Conservation (phyloP, 106 monocot genomes). For the Iris macrosiphon region DNA sequence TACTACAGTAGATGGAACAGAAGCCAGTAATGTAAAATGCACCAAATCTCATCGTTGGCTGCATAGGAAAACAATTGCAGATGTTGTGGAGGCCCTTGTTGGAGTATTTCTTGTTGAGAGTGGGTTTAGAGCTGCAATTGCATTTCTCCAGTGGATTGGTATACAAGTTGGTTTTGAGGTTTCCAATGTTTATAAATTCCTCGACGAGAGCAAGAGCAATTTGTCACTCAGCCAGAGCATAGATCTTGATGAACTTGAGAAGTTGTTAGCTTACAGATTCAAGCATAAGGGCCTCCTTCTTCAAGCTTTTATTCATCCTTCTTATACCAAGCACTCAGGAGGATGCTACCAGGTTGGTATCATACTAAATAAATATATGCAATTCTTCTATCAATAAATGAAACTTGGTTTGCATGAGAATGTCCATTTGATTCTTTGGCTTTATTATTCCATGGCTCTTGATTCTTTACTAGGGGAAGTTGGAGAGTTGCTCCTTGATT, state of each 20-base stretch:
- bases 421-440: not conserved
- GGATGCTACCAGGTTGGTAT: slow-evolving; percentile 93
- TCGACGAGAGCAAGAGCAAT: slow-evolving; percentile 42
- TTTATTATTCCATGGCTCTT: no score
- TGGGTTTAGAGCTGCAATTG: slow-evolving; percentile 77
- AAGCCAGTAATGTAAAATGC: slow-evolving; percentile 30
- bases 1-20: slow-evolving; percentile 10
- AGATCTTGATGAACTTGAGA: slow-evolving; percentile 55
- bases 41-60: slow-evolving; percentile 73
- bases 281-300: slow-evolving; percentile 74
- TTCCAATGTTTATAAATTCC: slow-evolving; percentile 41
- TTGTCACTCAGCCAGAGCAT: slow-evolving; percentile 36
- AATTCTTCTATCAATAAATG: no score
- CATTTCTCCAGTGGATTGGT: slow-evolving; percentile 88
- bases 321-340: slow-evolving; percentile 73
- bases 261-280: slow-evolving; percentile 56
- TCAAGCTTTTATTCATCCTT: slow-evolving; percentile 86
- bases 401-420: no score
- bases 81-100: slow-evolving; percentile 86
- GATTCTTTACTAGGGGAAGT: no score
- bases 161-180: slow-evolving; percentile 54
- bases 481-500: no score
- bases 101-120: slow-evolving; percentile 91
- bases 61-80: slow-evolving; percentile 81
- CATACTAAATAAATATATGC: not conserved